These are phyloP conservation scores for Calonectria pauciramosa DNA, from an alignment of 2,329 filamentous ascomycete species.

Conservation along the genomic window DNA sequence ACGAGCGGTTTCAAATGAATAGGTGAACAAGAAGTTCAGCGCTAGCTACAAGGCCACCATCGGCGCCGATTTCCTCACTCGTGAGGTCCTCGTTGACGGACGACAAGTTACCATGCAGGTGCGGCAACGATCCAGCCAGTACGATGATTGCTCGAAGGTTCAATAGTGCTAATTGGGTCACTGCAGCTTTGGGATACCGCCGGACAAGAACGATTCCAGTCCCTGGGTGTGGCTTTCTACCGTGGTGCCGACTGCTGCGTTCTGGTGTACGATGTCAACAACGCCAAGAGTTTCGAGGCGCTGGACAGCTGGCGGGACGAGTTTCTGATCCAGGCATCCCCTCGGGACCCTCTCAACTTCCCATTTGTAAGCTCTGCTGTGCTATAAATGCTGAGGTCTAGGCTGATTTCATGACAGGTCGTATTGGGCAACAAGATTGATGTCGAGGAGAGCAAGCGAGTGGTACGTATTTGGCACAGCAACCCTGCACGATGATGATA, in stretches of 20 bases:
- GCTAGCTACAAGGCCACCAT: constrained; percentile 99
- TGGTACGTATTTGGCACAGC: constrained; percentile 62
- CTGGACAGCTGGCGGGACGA: constrained; percentile 99
- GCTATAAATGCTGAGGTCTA: background rate
- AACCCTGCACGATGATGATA: constrained; percentile 21
- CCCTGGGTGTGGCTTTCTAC: constrained; percentile 97
- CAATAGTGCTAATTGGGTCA: constrained; percentile 15
- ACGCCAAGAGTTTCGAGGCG: constrained; percentile 98
- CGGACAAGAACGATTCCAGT: constrained; percentile 97
- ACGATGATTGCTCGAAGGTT: constrained; percentile 21
- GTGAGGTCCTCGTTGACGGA: constrained; percentile 97
- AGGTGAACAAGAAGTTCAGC: constrained; percentile 99
- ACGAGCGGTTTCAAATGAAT: constrained; percentile 24
- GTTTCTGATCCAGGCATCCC: constrained; percentile 97
- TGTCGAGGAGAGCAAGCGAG: constrained; percentile 96
- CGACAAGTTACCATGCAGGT: constrained; percentile 99
- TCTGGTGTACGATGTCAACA: constrained; percentile 98
- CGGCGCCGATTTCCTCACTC: constrained; percentile 97
- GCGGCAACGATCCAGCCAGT: constrained; percentile 41
- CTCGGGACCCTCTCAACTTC: constrained; percentile 96
- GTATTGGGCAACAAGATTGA: constrained; percentile 99
- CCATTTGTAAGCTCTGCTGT: constrained; percentile 84
- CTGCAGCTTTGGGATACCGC: constrained; percentile 95
- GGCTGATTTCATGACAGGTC: constrained; percentile 67
- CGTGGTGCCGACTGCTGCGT: constrained; percentile 98